Evolutionary conservation across 257 asterid species (phyloP).

Genomic region (Salvia hispanica): DNA sequence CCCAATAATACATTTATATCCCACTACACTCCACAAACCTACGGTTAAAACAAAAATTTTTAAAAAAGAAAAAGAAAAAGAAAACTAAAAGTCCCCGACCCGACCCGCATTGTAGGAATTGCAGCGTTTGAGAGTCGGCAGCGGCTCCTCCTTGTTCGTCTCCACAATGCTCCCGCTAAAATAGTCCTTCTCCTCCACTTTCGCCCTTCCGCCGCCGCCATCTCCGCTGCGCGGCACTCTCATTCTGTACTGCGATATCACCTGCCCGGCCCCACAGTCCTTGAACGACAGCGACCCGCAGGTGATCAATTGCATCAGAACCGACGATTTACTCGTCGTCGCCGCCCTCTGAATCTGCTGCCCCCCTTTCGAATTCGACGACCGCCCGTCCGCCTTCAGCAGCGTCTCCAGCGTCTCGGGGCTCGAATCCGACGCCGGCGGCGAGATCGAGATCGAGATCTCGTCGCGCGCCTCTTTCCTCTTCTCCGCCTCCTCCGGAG

Average conservation of each 20-base stretch:
- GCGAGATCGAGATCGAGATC: slow-evolving; percentile 70
- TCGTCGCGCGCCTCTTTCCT: slow-evolving; percentile 30
- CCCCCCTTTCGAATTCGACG: slow-evolving; percentile 1
- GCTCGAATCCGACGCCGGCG: slow-evolving; percentile 86
- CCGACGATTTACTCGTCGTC: slow-evolving; percentile 56
- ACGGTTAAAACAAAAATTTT: neutral
- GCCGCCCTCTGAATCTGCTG: slow-evolving; percentile 35
- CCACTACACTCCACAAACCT: neutral
- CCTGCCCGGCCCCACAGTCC: slow-evolving; percentile 72
- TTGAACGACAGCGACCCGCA: slow-evolving; percentile 75
- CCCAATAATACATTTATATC: slow-evolving; percentile 19
- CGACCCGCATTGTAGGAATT: slow-evolving; percentile 71
- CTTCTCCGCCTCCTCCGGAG: slow-evolving; percentile 37
- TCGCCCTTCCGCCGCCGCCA: slow-evolving; percentile 38
- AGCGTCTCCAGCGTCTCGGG: slow-evolving; percentile 77
- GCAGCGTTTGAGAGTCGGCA: slow-evolving; percentile 64
- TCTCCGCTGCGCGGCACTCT: slow-evolving; percentile 66
- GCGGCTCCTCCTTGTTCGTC: slow-evolving; percentile 57
- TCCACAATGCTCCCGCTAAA: slow-evolving; percentile 72
- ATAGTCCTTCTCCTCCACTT: slow-evolving; percentile 68
- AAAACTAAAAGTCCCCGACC: slow-evolving; percentile 48
- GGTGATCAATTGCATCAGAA: slow-evolving; percentile 70
- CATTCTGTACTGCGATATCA: slow-evolving; percentile 62
- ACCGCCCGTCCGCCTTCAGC: slow-evolving; percentile 64
- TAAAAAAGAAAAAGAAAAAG: neutral